Base-by-base conservation (phyloP, 176 grass and related monocot species). In the Calamus simplicifolius region DNA sequence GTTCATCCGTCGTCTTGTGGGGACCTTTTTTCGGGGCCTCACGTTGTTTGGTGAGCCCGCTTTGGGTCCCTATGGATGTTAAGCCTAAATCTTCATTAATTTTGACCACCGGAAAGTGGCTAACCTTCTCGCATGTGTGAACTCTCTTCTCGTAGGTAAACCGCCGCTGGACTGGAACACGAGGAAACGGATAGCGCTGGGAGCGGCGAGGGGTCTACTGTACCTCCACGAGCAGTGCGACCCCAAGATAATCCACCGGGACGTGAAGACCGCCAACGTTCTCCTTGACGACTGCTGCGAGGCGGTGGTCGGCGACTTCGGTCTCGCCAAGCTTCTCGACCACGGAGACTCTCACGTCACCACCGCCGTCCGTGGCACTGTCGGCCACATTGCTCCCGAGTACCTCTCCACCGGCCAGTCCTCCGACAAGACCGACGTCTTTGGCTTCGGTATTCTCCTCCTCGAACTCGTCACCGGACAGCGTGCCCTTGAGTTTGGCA, bases 181-280 rank as follows among this genome's bases (percentile, higher is more conserved):
- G 59, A 68, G 87, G 63, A 85, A 82, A 74, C 75, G 81, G 53
- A 90, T 90, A 50, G 87, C 82, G 38, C 62, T 90, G 54, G 87
- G 87, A 1, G 54, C 87, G 16, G 87, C 87, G 43, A 25, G 87
- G 3, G 87, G 87, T 0, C 54, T 89, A 60, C 66, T 85, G 66
- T 90, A 90, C 82, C 82, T 90, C 59, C 87, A 90, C 75, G 87
- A 90, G 87, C 87, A 85, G 64, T 90, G 87, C 75, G 79, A 90
- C 69, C 82, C 87, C 6, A 72, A 72, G 58, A 72, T 72, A 27
- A 63, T 72, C 50, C 69, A 72, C 29, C 48, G 69, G 25, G 69
- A 63, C 23, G 69, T 63, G 4, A 72, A 72, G 58, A 58, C 69
- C 3, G 69, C 69, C 1, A 90, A 90, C 75, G 82, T 90, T 58